A percentile compares a stretch with the other conserved stretches of the same genome.
Evolutionary conservation across 2,329 filamentous ascomycete species (phyloP).

Genomic region (Cordyceps cicadae): DNA sequence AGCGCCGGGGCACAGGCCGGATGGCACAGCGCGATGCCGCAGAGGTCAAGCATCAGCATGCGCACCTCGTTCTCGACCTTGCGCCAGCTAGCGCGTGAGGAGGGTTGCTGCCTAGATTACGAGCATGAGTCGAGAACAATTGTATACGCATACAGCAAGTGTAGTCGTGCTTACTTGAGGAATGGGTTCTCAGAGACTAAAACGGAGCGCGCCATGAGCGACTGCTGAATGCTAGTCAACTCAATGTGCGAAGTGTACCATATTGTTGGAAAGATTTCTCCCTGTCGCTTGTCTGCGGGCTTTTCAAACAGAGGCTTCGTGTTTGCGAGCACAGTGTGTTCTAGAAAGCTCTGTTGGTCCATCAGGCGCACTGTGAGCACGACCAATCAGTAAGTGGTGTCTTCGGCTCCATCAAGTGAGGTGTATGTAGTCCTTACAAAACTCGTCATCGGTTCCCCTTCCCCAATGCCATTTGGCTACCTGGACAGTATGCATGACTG

Average conservation of each 20-base stretch:
- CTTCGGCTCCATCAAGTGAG: background rate
- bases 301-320: constrained; percentile 28
- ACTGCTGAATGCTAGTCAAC: constrained; percentile 32
- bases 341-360: constrained; percentile 28
- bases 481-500: constrained; percentile 33
- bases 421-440: constrained; percentile 21
- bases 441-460: constrained; percentile 27
- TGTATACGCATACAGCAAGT: background rate
- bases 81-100: constrained; percentile 25
- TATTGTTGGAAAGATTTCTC: constrained; percentile 32
- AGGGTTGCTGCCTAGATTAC: constrained; percentile 18
- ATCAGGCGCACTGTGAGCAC: constrained; percentile 24
- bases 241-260: constrained; percentile 33
- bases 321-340: constrained; percentile 23
- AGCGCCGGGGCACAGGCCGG: constrained; percentile 29
- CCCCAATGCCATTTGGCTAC: constrained; percentile 34
- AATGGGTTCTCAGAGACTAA: constrained; percentile 32
- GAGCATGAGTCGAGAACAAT: background rate
- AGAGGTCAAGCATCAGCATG: constrained; percentile 29
- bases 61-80: constrained; percentile 31
- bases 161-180: constrained; percentile 22
- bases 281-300: constrained; percentile 26
- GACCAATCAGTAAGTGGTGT: background rate
- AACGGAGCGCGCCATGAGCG: constrained; percentile 31
- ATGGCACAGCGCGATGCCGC: constrained; percentile 33